phyloP scores from a whole-genome alignment of 2,329 filamentous ascomycete genomes.

The Fusarium tricinctum region DNA sequence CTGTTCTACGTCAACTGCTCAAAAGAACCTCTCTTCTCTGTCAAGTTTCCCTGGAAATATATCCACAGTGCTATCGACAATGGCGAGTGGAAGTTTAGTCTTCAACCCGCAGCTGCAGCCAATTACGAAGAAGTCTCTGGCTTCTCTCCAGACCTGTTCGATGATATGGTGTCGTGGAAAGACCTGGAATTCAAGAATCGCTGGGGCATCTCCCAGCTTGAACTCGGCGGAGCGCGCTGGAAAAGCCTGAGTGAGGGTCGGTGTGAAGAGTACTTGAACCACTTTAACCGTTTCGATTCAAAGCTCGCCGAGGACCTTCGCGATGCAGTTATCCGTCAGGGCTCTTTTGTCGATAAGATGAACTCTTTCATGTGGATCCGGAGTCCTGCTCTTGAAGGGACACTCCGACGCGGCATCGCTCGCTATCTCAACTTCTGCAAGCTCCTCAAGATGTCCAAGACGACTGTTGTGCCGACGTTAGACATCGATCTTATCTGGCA shows the following conservation, averaged over 20 bases:
- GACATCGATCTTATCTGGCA: constrained; percentile 62
- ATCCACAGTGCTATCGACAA: constrained; percentile 38
- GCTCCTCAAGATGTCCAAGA: constrained; percentile 48
- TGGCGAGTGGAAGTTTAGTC: constrained; percentile 30
- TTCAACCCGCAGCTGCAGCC: not conserved
- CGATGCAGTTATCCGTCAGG: constrained; percentile 56
- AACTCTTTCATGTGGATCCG: constrained; percentile 56
- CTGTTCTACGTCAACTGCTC: constrained; percentile 36
- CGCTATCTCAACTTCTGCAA: constrained; percentile 58
- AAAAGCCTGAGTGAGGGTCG: not conserved
- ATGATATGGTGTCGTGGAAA: not conserved
- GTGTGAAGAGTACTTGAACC: not conserved
- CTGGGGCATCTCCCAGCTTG: rapidly evolving
- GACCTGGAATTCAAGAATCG: rapidly evolving
- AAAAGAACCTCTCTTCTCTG: constrained; percentile 24
- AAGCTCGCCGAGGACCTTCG: constrained; percentile 34
- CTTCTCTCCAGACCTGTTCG: not conserved
- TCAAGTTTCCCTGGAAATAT: constrained; percentile 41
- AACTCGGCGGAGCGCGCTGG: not conserved
- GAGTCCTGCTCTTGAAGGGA: constrained; percentile 54
- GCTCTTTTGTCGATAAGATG: constrained; percentile 59
- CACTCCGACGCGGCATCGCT: constrained; percentile 52
- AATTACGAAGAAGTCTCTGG: not conserved
- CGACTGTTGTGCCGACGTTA: constrained; percentile 56
- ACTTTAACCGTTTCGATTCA: not conserved